Evolutionary conservation across 306 rosid species (phyloP).

Genomic region (Prunus mira): DNA sequence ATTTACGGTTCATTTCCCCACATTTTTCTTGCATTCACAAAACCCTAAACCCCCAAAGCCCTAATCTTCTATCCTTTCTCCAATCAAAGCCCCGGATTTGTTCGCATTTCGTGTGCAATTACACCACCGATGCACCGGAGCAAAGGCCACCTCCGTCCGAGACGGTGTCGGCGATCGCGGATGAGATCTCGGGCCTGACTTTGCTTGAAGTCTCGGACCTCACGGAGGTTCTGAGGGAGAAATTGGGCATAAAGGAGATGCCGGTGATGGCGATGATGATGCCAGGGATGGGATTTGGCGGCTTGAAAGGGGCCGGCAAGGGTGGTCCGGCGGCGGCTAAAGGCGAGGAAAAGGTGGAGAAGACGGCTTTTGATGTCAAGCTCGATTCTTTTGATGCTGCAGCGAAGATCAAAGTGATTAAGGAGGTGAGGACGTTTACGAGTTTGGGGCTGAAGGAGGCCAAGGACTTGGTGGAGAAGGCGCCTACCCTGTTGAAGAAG

Average conservation of each 20-base stretch:
- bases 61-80: conserved; percentile 7
- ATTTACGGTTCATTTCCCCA: conserved; percentile 41
- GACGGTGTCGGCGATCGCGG: conserved; percentile 50
- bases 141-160: conserved; percentile 37
- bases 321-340: conserved; percentile 38
- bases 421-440: conserved; percentile 86
- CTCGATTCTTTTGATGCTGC: conserved; percentile 83
- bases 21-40: conserved; percentile 33
- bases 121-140: conserved; percentile 35
- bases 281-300: conserved; percentile 69
- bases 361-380: conserved; percentile 80
- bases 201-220: conserved; percentile 69
- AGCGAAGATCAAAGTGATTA: conserved; percentile 77
- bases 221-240: conserved; percentile 70
- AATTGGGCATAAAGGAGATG: conserved; percentile 67
- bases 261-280: conserved; percentile 78
- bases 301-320: conserved; percentile 39
- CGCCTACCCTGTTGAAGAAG: conserved; percentile 80
- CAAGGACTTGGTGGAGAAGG: conserved; percentile 92
- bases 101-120: conserved; percentile 23
- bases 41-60: conserved; percentile 36
- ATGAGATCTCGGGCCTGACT: conserved; percentile 67
- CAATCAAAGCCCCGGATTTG: background rate
- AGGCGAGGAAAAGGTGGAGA: conserved; percentile 64
- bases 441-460: conserved; percentile 97